Evolutionary conservation across 2,329 filamentous ascomycete species (phyloP), one percentile per base, ranked within the genome.

Genomic region (Daldinia sp.): DNA sequence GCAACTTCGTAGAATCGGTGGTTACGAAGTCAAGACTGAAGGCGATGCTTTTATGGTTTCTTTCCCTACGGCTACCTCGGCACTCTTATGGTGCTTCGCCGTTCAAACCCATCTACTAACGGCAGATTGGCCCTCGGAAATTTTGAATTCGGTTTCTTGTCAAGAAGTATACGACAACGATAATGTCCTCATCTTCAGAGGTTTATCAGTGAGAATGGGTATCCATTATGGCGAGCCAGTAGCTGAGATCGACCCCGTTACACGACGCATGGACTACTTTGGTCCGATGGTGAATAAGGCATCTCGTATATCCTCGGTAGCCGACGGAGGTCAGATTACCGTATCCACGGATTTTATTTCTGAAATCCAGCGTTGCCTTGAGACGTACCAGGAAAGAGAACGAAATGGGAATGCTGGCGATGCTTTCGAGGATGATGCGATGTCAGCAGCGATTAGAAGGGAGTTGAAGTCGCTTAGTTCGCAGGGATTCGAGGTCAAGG

Each of bases 31-130:
- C 77, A 99, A 99, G 83, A 99, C 95, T 15, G 95, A 99, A 92
- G 95, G 95, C 70, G 95, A 99, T 78, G 95, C 95, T 7, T 99
- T 99, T 74, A 98, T 99, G 94, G 95, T 99, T 29, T 96, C 94
- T 8, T 99, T 99, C 78, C 92, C 94, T 1, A 98, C 95, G 0
- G 93, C 95, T 2, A 98, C 95, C 1, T 95, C 94, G 7, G 95
- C 95, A 4, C 80, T 99, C 49, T 84, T 99, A 6, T 99, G 95
- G 95, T 96, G 91, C 71, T 99, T 99, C 79, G 92, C 93, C 19
- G 94, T 97, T 25, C 95, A 99, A 77, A 90, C 89, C 68, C 86
- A 90, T 72, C 86, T 99, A 3, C 85, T 99, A 1, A 92, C 97
- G 68, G 92, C 96, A 17, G 87, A 89, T 70, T 99, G 95, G 95